Percentiles rank a stretch among this genome's conserved stretches.
Evolutionary conservation across 1,139 yeast genomes (phyloP).

Genomic region (Scheffersomyces titani): DNA sequence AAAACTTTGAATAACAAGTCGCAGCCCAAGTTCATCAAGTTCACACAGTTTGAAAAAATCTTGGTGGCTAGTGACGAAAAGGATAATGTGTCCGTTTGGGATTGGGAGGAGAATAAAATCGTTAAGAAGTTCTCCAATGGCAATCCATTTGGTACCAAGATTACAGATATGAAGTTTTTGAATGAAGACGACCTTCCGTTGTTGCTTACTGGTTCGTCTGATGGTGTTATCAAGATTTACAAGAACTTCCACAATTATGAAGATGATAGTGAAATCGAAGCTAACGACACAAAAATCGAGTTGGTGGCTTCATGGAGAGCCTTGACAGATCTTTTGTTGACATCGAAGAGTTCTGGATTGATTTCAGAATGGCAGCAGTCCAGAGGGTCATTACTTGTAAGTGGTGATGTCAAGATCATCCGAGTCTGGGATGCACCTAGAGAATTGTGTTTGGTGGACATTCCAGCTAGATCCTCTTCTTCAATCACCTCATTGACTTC

Average conservation of each 20-base stretch:
- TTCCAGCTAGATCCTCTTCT: slow-evolving; percentile 91
- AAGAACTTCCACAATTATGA: slow-evolving; percentile 67
- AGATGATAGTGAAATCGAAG: slow-evolving; percentile 29
- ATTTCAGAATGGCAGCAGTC: slow-evolving; percentile 97
- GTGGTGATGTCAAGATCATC: slow-evolving; percentile 93
- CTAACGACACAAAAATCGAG: slow-evolving; percentile 41
- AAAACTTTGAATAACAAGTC: slow-evolving; percentile 68
- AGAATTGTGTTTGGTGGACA: slow-evolving; percentile 81
- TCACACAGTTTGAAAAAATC: slow-evolving; percentile 89
- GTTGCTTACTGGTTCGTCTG: slow-evolving; percentile 85
- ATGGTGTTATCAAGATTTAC: slow-evolving; percentile 87
- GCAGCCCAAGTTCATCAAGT: slow-evolving; percentile 76
- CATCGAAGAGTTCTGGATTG: slow-evolving; percentile 82
- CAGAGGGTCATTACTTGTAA: slow-evolving; percentile 84
- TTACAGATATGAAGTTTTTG: slow-evolving; percentile 81
- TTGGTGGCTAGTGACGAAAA: slow-evolving; percentile 81
- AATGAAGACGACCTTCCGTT: slow-evolving; percentile 93
- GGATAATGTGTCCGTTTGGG: slow-evolving; percentile 85
- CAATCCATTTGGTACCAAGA: slow-evolving; percentile 83
- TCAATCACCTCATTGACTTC: slow-evolving; percentile 87
- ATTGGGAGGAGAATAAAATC: slow-evolving; percentile 66
- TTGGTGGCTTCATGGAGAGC: slow-evolving; percentile 93
- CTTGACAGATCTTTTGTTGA: slow-evolving; percentile 75
- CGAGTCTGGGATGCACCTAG: slow-evolving; percentile 97
- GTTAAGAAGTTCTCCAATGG: slow-evolving; percentile 77